A percentile compares a stretch with the other conserved stretches of the same genome.
Evolutionary conservation across 768 basidiomycete species (phyloP).

Genomic region (Stropharia rugosoannulata): DNA sequence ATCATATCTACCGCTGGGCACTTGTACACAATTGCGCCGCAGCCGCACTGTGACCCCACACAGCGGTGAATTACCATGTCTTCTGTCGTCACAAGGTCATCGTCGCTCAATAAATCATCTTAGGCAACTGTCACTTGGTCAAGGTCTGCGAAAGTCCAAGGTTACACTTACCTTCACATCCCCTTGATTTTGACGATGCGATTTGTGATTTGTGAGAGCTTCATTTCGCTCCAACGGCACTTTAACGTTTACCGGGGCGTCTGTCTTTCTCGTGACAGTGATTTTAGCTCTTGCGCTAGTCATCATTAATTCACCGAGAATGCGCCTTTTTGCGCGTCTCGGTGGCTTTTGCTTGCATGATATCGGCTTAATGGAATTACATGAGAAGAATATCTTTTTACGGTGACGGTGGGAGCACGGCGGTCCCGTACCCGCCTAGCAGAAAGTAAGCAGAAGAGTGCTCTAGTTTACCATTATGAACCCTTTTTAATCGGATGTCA

Average conservation of each 20-base stretch:
- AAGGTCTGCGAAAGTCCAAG: background rate
- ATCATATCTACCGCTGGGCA: background rate
- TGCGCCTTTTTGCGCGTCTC: background rate
- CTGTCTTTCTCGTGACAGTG: conserved; percentile 6
- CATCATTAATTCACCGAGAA: conserved; percentile 3
- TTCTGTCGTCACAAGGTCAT: background rate
- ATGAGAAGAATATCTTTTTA: conserved; percentile 5
- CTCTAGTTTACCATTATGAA: background rate
- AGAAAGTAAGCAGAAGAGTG: too few species aligned
- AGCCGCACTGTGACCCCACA: conserved; percentile 7
- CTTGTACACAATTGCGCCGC: background rate
- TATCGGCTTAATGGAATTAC: conserved; percentile 10
- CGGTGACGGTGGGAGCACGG: too few species aligned
- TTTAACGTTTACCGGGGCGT: too few species aligned
- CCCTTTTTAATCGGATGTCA: background rate
- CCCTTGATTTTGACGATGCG: background rate
- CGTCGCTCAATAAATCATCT: conserved; percentile 1
- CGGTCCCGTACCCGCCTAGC: too few species aligned
- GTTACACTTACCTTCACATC: background rate
- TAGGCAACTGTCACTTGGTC: conserved; percentile 6
- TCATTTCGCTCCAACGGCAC: background rate
- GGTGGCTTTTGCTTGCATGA: conserved; percentile 7
- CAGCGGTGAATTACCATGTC: background rate
- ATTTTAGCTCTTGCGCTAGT: conserved; percentile 2
- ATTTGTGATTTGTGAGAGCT: background rate